These are phyloP conservation scores for Naganishia friedmannii DNA, from an alignment of 768 basidiomycete genomes.

Conservation along the genomic window DNA sequence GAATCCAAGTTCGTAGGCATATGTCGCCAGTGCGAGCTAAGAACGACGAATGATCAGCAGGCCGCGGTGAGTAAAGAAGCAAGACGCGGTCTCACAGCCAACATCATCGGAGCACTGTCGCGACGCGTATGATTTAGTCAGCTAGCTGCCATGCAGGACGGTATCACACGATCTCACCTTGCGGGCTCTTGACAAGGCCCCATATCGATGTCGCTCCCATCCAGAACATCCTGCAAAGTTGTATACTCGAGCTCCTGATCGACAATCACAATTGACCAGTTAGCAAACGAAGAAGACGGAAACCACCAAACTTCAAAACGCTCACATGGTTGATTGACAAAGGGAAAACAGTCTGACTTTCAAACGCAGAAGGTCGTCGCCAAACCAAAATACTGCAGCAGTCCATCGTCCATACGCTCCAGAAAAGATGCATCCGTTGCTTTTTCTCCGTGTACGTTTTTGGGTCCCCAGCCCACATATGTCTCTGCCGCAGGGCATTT, in stretches of 20 bases:
- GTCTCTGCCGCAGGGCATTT: not conserved
- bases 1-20: slow-evolving; percentile 15
- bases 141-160: not conserved
- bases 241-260: slow-evolving; percentile 5
- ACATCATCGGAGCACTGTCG: slow-evolving; percentile 7
- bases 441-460: not conserved
- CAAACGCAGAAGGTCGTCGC: slow-evolving; percentile 16
- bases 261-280: not conserved
- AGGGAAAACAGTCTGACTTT: not conserved
- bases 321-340: slow-evolving; percentile 6
- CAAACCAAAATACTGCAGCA: slow-evolving; percentile 17
- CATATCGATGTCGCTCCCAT: not conserved
- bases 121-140: not conserved
- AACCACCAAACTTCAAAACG: not conserved
- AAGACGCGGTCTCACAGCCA: not conserved
- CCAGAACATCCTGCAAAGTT: slow-evolving; percentile 9
- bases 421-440: slow-evolving; percentile 22
- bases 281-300: not conserved
- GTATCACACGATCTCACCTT: not conserved
- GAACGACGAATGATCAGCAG: not conserved
- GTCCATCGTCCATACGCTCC: slow-evolving; percentile 24
- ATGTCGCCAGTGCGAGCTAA: slow-evolving; percentile 10
- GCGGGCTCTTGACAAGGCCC: slow-evolving; percentile 15
- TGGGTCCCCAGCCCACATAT: not conserved
- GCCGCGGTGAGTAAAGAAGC: too few species aligned